These are phyloP conservation scores for Rhodamnia rubescens DNA, from an alignment of 345 rosid species.

Conservation along the genomic window DNA sequence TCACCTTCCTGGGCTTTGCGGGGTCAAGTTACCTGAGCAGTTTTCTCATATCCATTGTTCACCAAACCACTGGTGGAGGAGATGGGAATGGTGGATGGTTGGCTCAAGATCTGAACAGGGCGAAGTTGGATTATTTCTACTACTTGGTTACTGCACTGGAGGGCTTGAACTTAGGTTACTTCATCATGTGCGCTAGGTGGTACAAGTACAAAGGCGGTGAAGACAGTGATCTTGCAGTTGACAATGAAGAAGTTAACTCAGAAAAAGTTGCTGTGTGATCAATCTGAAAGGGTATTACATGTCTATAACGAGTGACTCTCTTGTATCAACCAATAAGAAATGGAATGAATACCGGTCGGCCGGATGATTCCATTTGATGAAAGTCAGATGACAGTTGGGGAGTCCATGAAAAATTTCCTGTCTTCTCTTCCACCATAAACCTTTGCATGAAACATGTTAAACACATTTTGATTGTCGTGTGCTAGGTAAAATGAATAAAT, in stretches of 20 bases:
- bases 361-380: background rate
- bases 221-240: background rate
- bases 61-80: constrained; percentile 7
- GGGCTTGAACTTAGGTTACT: constrained; percentile 16
- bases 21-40: constrained; percentile 22
- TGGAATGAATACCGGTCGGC: background rate
- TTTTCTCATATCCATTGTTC: constrained; percentile 19
- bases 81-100: constrained; percentile 15
- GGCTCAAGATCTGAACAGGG: constrained; percentile 34
- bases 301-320: background rate
- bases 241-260: background rate
- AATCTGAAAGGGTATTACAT: background rate
- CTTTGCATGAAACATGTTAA: background rate
- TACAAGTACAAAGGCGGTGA: constrained; percentile 20
- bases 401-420: background rate
- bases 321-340: background rate
- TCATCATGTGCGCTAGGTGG: constrained; percentile 26
- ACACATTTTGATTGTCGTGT: background rate
- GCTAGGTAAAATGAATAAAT: too few species aligned
- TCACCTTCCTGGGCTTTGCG: constrained; percentile 17
- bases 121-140: constrained; percentile 28
- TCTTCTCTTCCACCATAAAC: background rate
- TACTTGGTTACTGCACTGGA: constrained; percentile 25
- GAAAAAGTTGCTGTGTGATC: background rate
- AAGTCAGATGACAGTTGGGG: background rate